phyloP scores from a whole-genome alignment of 2,329 filamentous ascomycete genomes.

The Aspergillus jensenii region DNA sequence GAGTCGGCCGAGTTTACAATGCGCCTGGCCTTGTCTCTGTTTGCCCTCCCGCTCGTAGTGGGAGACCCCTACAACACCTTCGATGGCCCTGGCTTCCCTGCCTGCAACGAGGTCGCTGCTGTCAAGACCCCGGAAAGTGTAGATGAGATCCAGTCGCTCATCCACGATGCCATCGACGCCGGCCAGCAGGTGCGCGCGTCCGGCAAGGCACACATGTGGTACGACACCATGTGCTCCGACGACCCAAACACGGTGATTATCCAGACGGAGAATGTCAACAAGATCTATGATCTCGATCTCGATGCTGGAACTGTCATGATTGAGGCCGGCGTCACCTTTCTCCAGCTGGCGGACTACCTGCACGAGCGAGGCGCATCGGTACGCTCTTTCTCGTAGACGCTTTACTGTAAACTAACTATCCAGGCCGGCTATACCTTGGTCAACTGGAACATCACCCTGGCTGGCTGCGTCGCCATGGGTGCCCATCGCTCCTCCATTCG shows the following conservation, averaged over 20 bases:
- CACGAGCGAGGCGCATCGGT: slow-evolving; percentile 11
- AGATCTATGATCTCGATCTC: slow-evolving; percentile 10
- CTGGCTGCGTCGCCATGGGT: slow-evolving; percentile 14
- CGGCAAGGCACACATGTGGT: slow-evolving; percentile 16
- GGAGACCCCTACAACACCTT: slow-evolving; percentile 15
- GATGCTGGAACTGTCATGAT: slow-evolving; percentile 13
- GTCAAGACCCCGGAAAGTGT: slow-evolving; percentile 5
- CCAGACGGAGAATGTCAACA: slow-evolving; percentile 11
- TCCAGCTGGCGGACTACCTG: slow-evolving; percentile 12
- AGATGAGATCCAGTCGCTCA: slow-evolving; percentile 8
- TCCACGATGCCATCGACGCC: slow-evolving; percentile 9
- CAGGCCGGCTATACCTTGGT: slow-evolving; percentile 11
- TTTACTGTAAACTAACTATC: neutral
- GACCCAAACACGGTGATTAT: slow-evolving; percentile 16
- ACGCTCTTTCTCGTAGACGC: neutral
- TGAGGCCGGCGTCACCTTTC: slow-evolving; percentile 15
- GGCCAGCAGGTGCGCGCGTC: slow-evolving; percentile 14
- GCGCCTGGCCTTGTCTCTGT: neutral
- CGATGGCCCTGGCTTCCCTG: slow-evolving; percentile 12
- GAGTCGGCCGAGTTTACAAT: neutral
- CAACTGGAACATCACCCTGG: slow-evolving; percentile 16
- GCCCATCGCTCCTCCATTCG: slow-evolving; percentile 14
- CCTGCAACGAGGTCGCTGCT: slow-evolving; percentile 14
- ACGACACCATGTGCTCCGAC: slow-evolving; percentile 17
- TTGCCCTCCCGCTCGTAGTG: neutral